Base-by-base conservation (phyloP, 164 flowering plant species). In the Macadamia tetraphylla region DNA sequence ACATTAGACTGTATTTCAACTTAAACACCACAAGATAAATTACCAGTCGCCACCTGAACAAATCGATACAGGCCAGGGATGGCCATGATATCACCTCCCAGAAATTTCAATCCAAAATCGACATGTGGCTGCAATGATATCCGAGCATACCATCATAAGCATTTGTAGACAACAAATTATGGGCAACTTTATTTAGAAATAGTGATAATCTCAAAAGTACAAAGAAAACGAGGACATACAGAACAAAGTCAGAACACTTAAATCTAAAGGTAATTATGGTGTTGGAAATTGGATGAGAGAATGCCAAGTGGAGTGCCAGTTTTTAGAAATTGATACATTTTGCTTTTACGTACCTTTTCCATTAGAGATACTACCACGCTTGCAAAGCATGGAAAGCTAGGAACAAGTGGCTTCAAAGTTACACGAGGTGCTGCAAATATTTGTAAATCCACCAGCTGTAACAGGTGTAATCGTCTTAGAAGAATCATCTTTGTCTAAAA, bases 361-460 rank as follows among this genome's bases (percentile, higher is more conserved):
- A 92, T 77, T 73, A 94, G 76, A 53, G 93, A 90, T 1, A 89
- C 82, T 35, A 75, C 68, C 58, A 85, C 73, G 72, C 64, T 86
- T 46, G 84, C 79, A 76, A 94, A 94, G 77, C 98, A 94, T 62
- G 99, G 99, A 71, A 94, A 89, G 15, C 88, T 74, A 7, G 99
- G 90, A 58, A 94, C 97, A 6, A 94, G 92, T 60, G 97, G 98
- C 76, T 83, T 88, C 81, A 92, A 71, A 65, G 87, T 70, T 67
- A 92, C 67, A 58, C 97, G 83, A 7, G 95, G 89, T 46, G 85
- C 62, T 15, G 74, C 75, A 77, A 75, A 87, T 72, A 89, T 71
- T 80, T 92, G 99, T 42, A 92, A 58, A 80, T 94, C 97, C 69
- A 92, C 82, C 44, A 92, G 72, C 98, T 94, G 86, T 62, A 53